A percentile compares a stretch with the other conserved stretches of the same genome.
These are phyloP conservation scores for Nakaseomyces glabratus DNA, from an alignment of 1,139 yeast genomes.

Conservation along the genomic window DNA sequence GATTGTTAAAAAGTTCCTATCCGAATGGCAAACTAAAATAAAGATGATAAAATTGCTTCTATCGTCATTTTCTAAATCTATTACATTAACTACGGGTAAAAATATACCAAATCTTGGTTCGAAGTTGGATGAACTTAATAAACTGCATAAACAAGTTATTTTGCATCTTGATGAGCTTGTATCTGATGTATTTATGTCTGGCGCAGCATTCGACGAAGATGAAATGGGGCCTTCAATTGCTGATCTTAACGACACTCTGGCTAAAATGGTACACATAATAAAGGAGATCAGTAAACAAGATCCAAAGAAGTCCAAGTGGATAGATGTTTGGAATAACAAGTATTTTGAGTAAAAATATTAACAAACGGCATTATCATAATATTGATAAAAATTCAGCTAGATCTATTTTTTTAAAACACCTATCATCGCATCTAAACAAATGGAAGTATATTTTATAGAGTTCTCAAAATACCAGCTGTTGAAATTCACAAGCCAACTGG, in stretches of 20 bases:
- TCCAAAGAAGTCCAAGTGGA: conserved; percentile 25
- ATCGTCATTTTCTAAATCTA: conserved; percentile 47
- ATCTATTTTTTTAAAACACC: too few relatives aligned
- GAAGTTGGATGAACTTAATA: conserved; percentile 25
- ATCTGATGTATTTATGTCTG: conserved; percentile 30
- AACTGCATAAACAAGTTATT: conserved; percentile 26
- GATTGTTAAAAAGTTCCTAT: conserved; percentile 36
- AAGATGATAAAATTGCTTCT: conserved; percentile 48
- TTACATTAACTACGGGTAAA: conserved; percentile 33
- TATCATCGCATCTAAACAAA: too few relatives aligned
- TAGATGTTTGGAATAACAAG: conserved; percentile 28
- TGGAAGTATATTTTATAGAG: too few relatives aligned
- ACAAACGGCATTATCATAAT: too few relatives aligned
- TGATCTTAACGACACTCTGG: conserved; percentile 12
- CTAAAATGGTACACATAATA: conserved; percentile 16
- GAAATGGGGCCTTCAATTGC: conserved; percentile 16
- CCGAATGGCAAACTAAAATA: conserved; percentile 44
- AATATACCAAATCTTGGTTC: conserved; percentile 20
- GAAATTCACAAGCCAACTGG: too few relatives aligned
- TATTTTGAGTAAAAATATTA: conserved; percentile 16
- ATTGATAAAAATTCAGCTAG: too few relatives aligned
- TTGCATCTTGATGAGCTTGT: conserved; percentile 32
- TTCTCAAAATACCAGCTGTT: too few relatives aligned
- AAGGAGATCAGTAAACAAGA: conserved; percentile 22
- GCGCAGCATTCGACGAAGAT: conserved; percentile 15